Conservation (phyloP, 768 basidiomycete species). For the Podaxis rugospora region DNA sequence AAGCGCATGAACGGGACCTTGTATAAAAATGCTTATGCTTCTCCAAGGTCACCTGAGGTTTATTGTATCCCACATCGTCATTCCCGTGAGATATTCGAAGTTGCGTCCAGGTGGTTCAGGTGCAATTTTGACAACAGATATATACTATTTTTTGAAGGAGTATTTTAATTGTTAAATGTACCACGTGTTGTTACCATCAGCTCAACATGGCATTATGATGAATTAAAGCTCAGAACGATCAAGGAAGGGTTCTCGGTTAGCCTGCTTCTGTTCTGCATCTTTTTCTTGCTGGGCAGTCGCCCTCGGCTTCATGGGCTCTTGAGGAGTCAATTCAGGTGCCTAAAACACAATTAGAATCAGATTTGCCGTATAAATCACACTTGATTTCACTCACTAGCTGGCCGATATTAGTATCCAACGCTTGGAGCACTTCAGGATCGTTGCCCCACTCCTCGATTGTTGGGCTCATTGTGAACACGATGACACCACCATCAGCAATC, state of each 20-base stretch:
- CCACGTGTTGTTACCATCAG: background rate
- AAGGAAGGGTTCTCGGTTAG: background rate
- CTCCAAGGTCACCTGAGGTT: background rate
- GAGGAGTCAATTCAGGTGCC: background rate
- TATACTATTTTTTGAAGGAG: background rate
- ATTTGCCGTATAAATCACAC: background rate
- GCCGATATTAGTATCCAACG: conserved; percentile 2
- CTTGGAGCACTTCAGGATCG: conserved; percentile 18
- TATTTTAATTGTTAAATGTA: background rate
- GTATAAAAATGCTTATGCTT: background rate
- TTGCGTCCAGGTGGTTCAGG: background rate
- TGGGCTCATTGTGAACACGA: conserved; percentile 63
- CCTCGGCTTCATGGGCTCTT: background rate
- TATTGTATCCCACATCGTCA: background rate
- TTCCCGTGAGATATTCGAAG: background rate
- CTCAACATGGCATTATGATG: background rate
- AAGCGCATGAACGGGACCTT: background rate
- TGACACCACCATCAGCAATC: conserved; percentile 45
- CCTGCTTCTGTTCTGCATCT: background rate
- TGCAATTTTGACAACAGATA: background rate
- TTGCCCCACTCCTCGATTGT: conserved; percentile 30
- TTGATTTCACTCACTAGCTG: background rate
- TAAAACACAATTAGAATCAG: background rate
- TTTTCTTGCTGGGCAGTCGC: background rate
- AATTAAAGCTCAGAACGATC: conserved; percentile 3